phyloP scores from a whole-genome alignment of 345 rosid species.

The Eucalyptus brandiana region DNA sequence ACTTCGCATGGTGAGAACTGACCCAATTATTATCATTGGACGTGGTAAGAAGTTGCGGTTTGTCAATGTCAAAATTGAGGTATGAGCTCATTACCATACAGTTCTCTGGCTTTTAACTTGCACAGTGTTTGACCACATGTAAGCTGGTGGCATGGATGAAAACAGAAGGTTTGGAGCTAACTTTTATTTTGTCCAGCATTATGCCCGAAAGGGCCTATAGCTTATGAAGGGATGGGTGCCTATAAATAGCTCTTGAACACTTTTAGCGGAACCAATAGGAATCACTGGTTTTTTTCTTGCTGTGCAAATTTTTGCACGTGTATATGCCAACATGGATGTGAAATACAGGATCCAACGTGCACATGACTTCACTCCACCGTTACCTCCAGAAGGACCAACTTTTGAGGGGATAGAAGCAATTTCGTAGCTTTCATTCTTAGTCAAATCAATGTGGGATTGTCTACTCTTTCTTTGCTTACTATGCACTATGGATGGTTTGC shows the following conservation, averaged over 20 bases:
- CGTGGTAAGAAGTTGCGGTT: slow-evolving; percentile 89
- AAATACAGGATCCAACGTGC: not conserved
- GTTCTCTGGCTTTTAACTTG: not conserved
- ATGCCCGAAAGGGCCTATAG: not conserved
- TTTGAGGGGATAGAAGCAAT: not conserved
- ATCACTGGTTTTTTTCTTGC: not conserved
- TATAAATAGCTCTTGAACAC: not conserved
- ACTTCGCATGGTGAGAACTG: slow-evolving; percentile 26
- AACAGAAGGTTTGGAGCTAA: not conserved
- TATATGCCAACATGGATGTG: not conserved
- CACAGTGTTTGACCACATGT: not conserved
- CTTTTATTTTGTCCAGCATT: not conserved
- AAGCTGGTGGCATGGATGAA: not conserved
- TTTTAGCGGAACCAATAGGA: not conserved
- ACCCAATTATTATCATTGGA: slow-evolving; percentile 79
- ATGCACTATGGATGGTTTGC: not conserved
- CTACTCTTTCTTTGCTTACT: not conserved
- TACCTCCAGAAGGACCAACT: not conserved
- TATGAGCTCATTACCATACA: slow-evolving; percentile 7
- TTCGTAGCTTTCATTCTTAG: not conserved
- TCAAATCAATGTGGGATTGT: not conserved
- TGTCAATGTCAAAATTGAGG: slow-evolving; percentile 86
- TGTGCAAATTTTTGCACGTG: not conserved
- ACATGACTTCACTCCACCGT: not conserved
- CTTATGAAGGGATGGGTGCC: not conserved